Evolutionary conservation across 805 yeast genomes (phyloP).

Genomic region (Cyberlindnera subsufficiens): DNA sequence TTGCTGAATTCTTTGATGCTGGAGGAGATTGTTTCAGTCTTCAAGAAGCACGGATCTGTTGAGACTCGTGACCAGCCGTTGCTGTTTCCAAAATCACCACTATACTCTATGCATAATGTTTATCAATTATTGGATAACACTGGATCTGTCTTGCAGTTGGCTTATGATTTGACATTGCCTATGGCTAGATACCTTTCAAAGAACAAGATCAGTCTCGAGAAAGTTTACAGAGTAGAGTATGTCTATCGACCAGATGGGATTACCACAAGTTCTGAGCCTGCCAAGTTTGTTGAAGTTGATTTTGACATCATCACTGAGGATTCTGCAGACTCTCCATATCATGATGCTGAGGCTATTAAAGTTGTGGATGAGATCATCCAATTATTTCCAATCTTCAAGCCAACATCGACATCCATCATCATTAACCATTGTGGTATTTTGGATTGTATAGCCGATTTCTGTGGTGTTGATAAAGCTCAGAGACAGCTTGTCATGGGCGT

Average conservation of each 20-base stretch:
- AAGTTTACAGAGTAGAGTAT: slow-evolving; percentile 69
- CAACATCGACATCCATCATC: slow-evolving; percentile 49
- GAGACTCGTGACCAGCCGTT: slow-evolving; percentile 61
- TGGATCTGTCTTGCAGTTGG: slow-evolving; percentile 84
- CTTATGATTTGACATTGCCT: slow-evolving; percentile 86
- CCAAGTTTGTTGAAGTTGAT: slow-evolving; percentile 73
- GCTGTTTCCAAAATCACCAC: slow-evolving; percentile 78
- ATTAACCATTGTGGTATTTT: slow-evolving; percentile 79
- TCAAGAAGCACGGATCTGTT: slow-evolving; percentile 81
- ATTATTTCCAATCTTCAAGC: slow-evolving; percentile 61
- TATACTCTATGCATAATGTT: slow-evolving; percentile 57
- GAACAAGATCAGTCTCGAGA: slow-evolving; percentile 43
- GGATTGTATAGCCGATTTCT: slow-evolving; percentile 71
- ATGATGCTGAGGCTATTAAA: slow-evolving; percentile 87
- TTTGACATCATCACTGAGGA: slow-evolving; percentile 67
- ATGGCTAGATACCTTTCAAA: slow-evolving; percentile 80
- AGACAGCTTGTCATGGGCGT: slow-evolving; percentile 60
- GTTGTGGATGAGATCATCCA: slow-evolving; percentile 70
- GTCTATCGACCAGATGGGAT: slow-evolving; percentile 69
- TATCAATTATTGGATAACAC: slow-evolving; percentile 79
- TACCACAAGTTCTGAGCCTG: slow-evolving; percentile 62
- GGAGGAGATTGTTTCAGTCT: slow-evolving; percentile 54
- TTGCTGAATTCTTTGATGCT: slow-evolving; percentile 56
- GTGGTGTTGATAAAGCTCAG: slow-evolving; percentile 74
- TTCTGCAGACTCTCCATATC: slow-evolving; percentile 40